phyloP scores from a whole-genome alignment of 176 grass and related monocot genomes.

The Zoysia pacifica region DNA sequence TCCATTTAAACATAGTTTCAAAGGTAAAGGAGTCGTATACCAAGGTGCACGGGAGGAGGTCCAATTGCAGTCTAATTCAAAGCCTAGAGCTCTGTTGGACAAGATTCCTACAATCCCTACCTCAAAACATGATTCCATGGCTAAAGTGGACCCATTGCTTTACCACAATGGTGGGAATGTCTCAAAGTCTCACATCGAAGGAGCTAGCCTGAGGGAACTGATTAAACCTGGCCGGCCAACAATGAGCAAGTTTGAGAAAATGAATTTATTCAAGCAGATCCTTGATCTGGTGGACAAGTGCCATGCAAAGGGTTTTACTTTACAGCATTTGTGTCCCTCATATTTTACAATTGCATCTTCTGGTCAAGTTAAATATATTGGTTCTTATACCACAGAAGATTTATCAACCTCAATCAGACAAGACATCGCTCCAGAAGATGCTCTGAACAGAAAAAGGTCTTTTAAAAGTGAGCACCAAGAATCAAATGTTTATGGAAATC shows the following conservation, averaged over 20 bases:
- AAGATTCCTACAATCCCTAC: conserved; percentile 29
- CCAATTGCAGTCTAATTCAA: conserved; percentile 49
- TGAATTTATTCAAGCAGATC: conserved; percentile 90
- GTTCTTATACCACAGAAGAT: conserved; percentile 64
- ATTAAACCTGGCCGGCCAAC: conserved; percentile 57
- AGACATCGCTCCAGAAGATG: conserved; percentile 33
- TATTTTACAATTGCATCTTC: conserved; percentile 65
- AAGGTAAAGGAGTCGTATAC: conserved; percentile 70
- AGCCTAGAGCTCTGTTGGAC: conserved; percentile 49
- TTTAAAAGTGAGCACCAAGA: conserved; percentile 46
- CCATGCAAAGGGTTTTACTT: conserved; percentile 62
- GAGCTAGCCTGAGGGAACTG: conserved; percentile 73
- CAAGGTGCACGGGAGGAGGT: conserved; percentile 45
- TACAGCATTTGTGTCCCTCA: conserved; percentile 74
- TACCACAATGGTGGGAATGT: conserved; percentile 39
- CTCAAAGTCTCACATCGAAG: conserved; percentile 35
- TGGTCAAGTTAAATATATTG: conserved; percentile 70
- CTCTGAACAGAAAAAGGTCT: conserved; percentile 61
- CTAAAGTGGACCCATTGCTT: conserved; percentile 42
- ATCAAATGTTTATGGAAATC: conserved; percentile 32
- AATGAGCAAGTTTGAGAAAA: conserved; percentile 68
- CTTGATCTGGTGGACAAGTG: conserved; percentile 65
- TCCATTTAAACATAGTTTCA: conserved; percentile 53
- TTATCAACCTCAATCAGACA: conserved; percentile 41
- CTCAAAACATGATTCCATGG: conserved; percentile 34